Evolutionary conservation across 2,329 filamentous ascomycete genomes (phyloP).

Genomic region (Penicillium sp.): DNA sequence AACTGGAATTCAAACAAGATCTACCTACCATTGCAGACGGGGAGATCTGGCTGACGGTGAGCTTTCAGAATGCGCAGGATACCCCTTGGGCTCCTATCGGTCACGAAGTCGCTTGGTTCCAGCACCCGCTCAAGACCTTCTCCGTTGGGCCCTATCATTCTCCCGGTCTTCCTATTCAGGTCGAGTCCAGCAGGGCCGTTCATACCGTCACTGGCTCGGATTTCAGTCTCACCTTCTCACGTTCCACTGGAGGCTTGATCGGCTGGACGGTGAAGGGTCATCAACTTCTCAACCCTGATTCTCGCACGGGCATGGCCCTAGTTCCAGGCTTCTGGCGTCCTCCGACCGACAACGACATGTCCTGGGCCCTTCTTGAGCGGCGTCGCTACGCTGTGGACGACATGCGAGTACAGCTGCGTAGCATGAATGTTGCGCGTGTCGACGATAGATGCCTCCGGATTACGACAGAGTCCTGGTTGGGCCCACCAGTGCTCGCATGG

Average conservation of each 20-base stretch:
- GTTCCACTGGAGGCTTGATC: neutral
- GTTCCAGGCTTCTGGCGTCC: conserved; percentile 35
- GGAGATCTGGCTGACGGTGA: neutral
- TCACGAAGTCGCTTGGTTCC: neutral
- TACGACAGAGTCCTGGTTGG: neutral
- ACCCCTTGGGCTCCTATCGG: neutral
- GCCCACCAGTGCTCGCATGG: neutral
- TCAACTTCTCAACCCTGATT: neutral
- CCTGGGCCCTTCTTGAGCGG: conserved; percentile 29
- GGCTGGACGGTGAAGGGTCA: neutral
- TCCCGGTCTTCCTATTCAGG: neutral
- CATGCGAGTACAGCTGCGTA: neutral
- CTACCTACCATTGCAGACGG: neutral
- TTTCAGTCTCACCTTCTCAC: neutral
- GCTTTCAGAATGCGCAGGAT: neutral
- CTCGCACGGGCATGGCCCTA: conserved; percentile 11
- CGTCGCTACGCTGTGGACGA: conserved; percentile 23
- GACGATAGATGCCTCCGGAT: neutral
- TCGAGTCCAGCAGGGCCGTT: neutral
- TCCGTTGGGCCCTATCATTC: neutral
- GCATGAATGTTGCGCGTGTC: neutral
- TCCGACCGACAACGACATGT: conserved; percentile 35
- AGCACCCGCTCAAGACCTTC: neutral
- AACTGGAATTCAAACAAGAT: neutral
- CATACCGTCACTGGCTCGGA: neutral